Conservation (phyloP, 2,329 filamentous ascomycete genomes). For the Xylariaceae sp. region DNA sequence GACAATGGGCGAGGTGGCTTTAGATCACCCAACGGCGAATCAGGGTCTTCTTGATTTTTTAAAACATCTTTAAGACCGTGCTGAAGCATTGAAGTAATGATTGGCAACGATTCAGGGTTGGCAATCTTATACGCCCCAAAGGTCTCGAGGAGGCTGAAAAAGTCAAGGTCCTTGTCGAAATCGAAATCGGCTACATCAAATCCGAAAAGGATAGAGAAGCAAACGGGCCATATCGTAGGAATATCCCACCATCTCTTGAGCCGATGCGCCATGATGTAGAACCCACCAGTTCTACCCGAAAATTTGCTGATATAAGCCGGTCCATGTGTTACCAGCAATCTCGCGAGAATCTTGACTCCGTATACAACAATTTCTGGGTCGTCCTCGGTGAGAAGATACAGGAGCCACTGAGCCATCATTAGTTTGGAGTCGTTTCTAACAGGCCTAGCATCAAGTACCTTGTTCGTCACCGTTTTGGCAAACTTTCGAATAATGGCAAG, state of each 20-base stretch:
- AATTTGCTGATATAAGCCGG: conserved; percentile 85
- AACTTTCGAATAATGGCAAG: conserved; percentile 80
- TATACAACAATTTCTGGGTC: conserved; percentile 83
- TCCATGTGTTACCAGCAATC: conserved; percentile 84
- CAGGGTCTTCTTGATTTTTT: conserved; percentile 65
- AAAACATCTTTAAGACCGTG: conserved; percentile 77
- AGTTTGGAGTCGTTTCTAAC: conserved; percentile 40
- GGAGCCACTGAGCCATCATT: conserved; percentile 71
- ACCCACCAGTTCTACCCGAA: conserved; percentile 81
- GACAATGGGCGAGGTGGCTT: conserved; percentile 30
- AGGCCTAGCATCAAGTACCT: conserved; percentile 61
- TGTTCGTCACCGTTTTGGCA: conserved; percentile 92
- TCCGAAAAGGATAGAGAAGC: conserved; percentile 88
- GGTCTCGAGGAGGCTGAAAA: conserved; percentile 74
- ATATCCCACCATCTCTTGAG: conserved; percentile 90
- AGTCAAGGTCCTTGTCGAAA: conserved; percentile 75
- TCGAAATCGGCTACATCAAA: conserved; percentile 78
- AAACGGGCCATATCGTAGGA: conserved; percentile 83
- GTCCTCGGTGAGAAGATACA: conserved; percentile 88
- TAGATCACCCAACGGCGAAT: conserved; percentile 54
- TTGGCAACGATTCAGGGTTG: conserved; percentile 78
- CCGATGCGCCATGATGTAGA: conserved; percentile 81
- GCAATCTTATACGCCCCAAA: conserved; percentile 74
- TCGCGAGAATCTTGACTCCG: conserved; percentile 81
- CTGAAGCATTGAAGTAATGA: conserved; percentile 87